Base-by-base conservation (phyloP, 768 basidiomycete species). In the Mycena amicta region DNA sequence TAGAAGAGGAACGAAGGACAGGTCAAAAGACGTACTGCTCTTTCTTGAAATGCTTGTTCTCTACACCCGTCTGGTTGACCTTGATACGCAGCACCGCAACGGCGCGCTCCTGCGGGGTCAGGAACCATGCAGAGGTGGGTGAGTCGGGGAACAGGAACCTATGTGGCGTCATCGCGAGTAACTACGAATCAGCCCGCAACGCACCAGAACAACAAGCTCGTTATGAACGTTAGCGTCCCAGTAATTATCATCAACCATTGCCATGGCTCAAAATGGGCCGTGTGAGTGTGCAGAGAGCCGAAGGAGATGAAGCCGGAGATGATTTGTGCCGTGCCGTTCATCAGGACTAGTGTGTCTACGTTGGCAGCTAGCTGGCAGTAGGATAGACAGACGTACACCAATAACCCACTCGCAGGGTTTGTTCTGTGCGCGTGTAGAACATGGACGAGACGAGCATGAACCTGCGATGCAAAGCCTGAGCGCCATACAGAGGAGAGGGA, bases 361-460 rank as follows among this genome's bases (percentile, higher is more conserved):
- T 47, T 25, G 56, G 20, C 23, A 23, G 46, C 39, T 33, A 28
- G 25, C n/a, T 5, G 30, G 1, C n/a, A 45, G 31, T 50, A 51
- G 13, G 25, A 53, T 58, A 37, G 27, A 18, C 45, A 31, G 28
- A 64, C 86, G 66, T 73, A 91, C 90, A 91, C 88, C 88, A 91
- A 66, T 89, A 90, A 2, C 90, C 89, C 16, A 89, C 81, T 3
- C 90, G 81, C 46, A 80, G 72, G 1, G 85, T 89, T 65, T 90
- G 88, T 64, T 92, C 90, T 8, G 76, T 82, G 50, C 87, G 83
- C 4, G 89, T 91, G 67, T 92, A 91, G 66, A 91, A 92, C 90
- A 91, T 91, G 3, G 86, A 84, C 20, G 84, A 88, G 33, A 92
- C 86, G 67, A 92, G 83, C 82, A 92, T 78, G 74, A 92, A 90